Percentiles rank a stretch among this genome's conserved stretches.
These are phyloP conservation scores for Myotisia sp. DNA, from an alignment of 2,329 filamentous ascomycete genomes.

Conservation along the genomic window DNA sequence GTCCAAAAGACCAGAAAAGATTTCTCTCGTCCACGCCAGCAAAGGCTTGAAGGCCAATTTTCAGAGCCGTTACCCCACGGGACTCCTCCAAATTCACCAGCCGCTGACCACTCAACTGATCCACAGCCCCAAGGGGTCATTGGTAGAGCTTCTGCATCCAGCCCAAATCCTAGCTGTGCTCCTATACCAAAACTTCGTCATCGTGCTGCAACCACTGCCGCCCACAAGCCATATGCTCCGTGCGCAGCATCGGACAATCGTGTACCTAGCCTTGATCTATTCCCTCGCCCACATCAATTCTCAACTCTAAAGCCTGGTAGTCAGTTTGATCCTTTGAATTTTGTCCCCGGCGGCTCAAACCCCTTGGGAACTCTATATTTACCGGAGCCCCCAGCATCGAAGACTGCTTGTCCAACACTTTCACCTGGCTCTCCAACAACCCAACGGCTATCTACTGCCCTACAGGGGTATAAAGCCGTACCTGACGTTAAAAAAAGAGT, in stretches of 20 bases:
- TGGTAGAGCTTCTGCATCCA: no score
- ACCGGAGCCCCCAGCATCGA: slow-evolving; percentile 3
- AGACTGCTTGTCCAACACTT: not conserved
- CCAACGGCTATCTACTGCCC: slow-evolving; percentile 2
- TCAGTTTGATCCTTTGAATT: slow-evolving; percentile 12
- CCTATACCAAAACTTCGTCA: not conserved
- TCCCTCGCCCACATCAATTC: slow-evolving; percentile 13
- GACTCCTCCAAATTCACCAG: no score
- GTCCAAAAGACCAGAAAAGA: no score
- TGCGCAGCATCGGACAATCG: not conserved
- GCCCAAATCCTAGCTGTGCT: not conserved
- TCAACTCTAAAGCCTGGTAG: slow-evolving; percentile 9
- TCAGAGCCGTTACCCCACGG: no score
- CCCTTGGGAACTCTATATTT: slow-evolving; percentile 6
- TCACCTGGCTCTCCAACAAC: not conserved
- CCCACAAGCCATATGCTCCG: not conserved
- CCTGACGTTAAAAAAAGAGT: slow-evolving; percentile 1
- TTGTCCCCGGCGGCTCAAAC: slow-evolving; percentile 9
- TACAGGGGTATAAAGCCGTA: not conserved
- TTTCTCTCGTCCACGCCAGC: no score
- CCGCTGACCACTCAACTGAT: no score
- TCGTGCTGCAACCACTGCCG: slow-evolving; percentile 1
- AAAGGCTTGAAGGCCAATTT: no score
- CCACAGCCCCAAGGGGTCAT: no score
- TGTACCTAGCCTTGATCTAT: slow-evolving; percentile 1